Evolutionary conservation across 2,329 filamentous ascomycete genomes (phyloP).

Genomic region (Onygenales sp.): DNA sequence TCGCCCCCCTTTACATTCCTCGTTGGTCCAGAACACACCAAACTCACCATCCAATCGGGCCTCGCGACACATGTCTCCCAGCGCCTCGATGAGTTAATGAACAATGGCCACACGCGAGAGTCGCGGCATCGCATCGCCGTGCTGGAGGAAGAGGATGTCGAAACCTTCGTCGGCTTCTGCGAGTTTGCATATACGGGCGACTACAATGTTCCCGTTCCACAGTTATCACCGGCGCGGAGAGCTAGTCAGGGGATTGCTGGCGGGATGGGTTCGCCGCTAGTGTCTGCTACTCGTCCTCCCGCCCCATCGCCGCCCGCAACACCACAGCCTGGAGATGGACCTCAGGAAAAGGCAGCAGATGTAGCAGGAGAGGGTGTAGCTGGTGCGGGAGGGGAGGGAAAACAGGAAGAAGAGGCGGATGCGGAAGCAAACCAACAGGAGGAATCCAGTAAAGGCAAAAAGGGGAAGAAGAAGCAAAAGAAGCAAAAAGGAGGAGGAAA

Average conservation of each 20-base stretch:
- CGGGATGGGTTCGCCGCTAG: conserved; percentile 6
- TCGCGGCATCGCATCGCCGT: conserved; percentile 33
- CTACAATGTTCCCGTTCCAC: conserved; percentile 29
- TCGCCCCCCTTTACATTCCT: conserved; percentile 38
- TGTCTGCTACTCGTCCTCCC: conserved; percentile 17
- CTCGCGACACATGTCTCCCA: conserved; percentile 36
- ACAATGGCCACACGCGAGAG: conserved; percentile 37
- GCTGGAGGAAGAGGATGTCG: conserved; percentile 38
- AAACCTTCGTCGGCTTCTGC: conserved; percentile 40
- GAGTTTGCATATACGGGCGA: conserved; percentile 43
- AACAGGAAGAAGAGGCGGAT: conserved; percentile 14
- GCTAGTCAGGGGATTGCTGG: background rate
- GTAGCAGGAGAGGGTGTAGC: conserved; percentile 3
- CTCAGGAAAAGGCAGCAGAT: conserved; percentile 4
- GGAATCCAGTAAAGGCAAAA: conserved; percentile 20
- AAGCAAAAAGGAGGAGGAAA: conserved; percentile 14
- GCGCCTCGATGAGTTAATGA: conserved; percentile 35
- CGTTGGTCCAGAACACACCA: conserved; percentile 36
- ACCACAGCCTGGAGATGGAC: conserved; percentile 8
- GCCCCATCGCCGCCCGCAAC: conserved; percentile 22
- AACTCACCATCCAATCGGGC: conserved; percentile 37
- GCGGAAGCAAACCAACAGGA: background rate
- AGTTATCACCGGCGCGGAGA: conserved; percentile 4
- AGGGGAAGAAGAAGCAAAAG: conserved; percentile 21
- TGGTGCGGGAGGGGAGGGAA: conserved; percentile 1